Evolutionary conservation across 306 rosid species (phyloP).

Genomic region (Hylodesmum podocarpum): DNA sequence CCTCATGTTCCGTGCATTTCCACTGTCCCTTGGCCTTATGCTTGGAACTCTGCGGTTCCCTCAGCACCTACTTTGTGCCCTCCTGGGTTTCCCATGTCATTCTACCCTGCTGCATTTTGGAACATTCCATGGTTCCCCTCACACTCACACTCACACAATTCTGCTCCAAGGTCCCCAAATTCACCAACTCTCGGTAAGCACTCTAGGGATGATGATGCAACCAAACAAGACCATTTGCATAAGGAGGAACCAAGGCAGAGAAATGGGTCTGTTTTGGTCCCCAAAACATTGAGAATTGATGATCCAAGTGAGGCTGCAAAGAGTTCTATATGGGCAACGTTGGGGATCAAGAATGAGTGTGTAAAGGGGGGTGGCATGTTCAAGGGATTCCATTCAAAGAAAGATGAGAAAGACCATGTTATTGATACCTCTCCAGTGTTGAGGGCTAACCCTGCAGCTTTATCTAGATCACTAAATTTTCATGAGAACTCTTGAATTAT

Average conservation of each 20-base stretch:
- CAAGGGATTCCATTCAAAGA: constrained; percentile 60
- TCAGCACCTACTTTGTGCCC: constrained; percentile 56
- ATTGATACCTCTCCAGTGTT: constrained; percentile 53
- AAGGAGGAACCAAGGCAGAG: constrained; percentile 52
- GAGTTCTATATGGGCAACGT: constrained; percentile 92
- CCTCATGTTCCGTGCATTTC: constrained; percentile 61
- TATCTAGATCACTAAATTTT: constrained; percentile 80
- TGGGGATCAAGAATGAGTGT: constrained; percentile 77
- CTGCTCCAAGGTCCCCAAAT: constrained; percentile 36
- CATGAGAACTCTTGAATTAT: constrained; percentile 61
- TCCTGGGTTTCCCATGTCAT: constrained; percentile 68
- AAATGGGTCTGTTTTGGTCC: constrained; percentile 67
- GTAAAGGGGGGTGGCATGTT: constrained; percentile 54
- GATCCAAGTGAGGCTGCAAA: constrained; percentile 85
- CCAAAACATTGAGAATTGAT: constrained; percentile 80
- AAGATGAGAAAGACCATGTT: constrained; percentile 44
- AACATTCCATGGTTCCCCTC: constrained; percentile 63
- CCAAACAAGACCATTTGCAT: constrained; percentile 30
- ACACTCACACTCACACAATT: constrained; percentile 18
- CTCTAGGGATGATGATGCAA: constrained; percentile 53
- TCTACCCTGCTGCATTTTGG: constrained; percentile 70
- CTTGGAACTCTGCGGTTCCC: constrained; percentile 60
- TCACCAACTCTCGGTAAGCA: constrained; percentile 65
- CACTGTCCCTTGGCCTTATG: constrained; percentile 75
- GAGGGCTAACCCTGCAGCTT: constrained; percentile 91